Evolutionary conservation across 305 asterid genomes (phyloP), one percentile per base, ranked within the genome.

Genomic region (Caryopteris hybrid): DNA sequence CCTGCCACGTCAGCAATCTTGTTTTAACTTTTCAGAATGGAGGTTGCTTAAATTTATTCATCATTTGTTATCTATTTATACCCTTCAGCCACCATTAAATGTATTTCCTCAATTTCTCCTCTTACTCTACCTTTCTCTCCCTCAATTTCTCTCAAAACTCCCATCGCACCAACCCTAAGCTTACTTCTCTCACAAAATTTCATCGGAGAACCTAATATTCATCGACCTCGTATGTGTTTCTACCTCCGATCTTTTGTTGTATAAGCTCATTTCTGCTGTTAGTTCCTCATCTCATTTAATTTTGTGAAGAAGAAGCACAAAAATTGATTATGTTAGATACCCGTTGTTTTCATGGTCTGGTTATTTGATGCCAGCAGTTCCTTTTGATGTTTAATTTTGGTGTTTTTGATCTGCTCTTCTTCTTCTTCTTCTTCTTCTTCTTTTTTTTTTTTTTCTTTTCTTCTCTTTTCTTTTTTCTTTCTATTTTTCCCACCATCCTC

Each of bases 141-240:
- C n/a, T n/a, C n/a, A n/a, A 70, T 61, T 48, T 22, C 47, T 45
- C 71, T 20, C 47, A 23, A 34, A 0, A 31, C 27, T 48, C 10
- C 31, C 63, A 48, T 38, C 60, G 1, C 38, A 39, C 25, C 55
- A 66, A 43, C 39, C 33, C 41, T 22, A 13, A 46, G 48, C 72
- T 56, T 36, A n/a, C 20, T 51, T 66, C 73, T 65, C 66, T 27
- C 61, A 8, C 31, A 36, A 16, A 56, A 57, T 5, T 52, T 52
- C 60, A 13, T 61, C 69, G 57, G 25, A 31, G 25, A 68, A 17
- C 58, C 66, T 31, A 10, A 9, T 45, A 53, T 29, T 27, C 62
- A 13, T 61, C 51, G 9, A 67, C 7, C 73, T 75, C 80, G 83
- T 79, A 71, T 52, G 80, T 68, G 11, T 22, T 42, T 42, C 39